phyloP scores from a whole-genome alignment of 352 stramenopile species.

The Globisporangium nunn region DNA sequence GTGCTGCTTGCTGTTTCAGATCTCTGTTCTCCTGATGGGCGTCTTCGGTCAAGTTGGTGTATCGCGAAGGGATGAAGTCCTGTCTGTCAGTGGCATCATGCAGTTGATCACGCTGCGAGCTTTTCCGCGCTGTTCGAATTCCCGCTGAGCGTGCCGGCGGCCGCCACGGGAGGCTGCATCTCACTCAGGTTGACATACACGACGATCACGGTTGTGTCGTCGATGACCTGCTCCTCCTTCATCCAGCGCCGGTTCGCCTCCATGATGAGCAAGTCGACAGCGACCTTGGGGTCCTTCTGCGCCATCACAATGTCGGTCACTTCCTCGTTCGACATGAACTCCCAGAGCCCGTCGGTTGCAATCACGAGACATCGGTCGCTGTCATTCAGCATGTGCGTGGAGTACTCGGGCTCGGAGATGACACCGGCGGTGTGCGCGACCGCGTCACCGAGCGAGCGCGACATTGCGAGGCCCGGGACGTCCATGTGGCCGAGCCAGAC shows the following conservation, averaged over 20 bases:
- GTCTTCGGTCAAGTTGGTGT: too few relatives aligned
- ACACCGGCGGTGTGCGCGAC: conserved; percentile 96
- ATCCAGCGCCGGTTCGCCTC: conserved; percentile 97
- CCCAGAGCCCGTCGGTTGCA: conserved; percentile 97
- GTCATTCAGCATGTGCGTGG: conserved; percentile 69
- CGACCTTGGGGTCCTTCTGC: conserved; percentile 71
- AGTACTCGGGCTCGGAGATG: conserved; percentile 94
- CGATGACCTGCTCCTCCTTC: conserved; percentile 98
- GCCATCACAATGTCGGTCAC: conserved; percentile 83
- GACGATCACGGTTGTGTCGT: conserved; percentile 98
- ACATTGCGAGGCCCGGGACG: conserved; percentile 97
- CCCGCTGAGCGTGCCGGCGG: conserved; percentile 3
- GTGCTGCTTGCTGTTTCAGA: too few relatives aligned
- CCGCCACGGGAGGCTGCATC: conserved; percentile 15
- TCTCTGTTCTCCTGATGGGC: too few relatives aligned
- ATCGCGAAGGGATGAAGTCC: too few relatives aligned
- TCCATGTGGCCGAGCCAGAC: conserved; percentile 99
- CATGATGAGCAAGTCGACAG: conserved; percentile 91
- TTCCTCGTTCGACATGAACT: conserved; percentile 97
- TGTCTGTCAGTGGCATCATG: too few relatives aligned
- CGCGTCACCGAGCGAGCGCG: conserved; percentile 92
- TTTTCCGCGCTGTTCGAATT: neutral
- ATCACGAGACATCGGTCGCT: conserved; percentile 94
- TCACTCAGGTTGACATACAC: conserved; percentile 88
- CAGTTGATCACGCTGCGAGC: neutral